Base-by-base conservation (phyloP, 1,139 yeast species). In the Nakaseomyces kungkrabaensis region DNA sequence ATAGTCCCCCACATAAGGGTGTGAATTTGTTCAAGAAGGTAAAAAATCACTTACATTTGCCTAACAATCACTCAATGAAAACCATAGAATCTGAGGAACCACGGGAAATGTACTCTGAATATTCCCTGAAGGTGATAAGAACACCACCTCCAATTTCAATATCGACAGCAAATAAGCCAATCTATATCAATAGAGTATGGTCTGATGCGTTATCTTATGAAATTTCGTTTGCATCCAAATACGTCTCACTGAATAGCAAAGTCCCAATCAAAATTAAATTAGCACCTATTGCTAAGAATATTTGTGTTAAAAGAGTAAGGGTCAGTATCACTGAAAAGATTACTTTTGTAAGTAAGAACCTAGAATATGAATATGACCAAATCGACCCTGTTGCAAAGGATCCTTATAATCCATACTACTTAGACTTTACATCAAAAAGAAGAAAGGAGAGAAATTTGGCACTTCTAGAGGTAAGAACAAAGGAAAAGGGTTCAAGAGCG, bases 171-270 rank as follows among this genome's bases (percentile, higher is more conserved):
- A 85, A 85, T 63, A 86, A 85, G 61, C 95, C 96, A 0, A 80
- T 89, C 26, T 85, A 82, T 62, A 88, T 89, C 37, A 85, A 85
- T 60, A 75, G 94, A 51, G 76, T 82, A 3, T 89, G 97, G 96
- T 85, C 85, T 58, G 83, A 86, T 54, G 68, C 94, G 0, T 70
- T 89, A 44, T 85, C 83, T 51, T 89, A 89, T 65, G 86, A 85
- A 57, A 78, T 89, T 32, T 78, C 89, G 0, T 76, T 88, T 52
- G 95, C 94, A 0, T 78, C 77, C 54, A 86, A 88, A 59, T 87
- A 78, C 66, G 80, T 88, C 7, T 74, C 90, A 0, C 71, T 89
- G 48, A 90, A 90, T 3, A 75, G 82, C 8, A 81, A 81, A 47
- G 62, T 78, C 10, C 75, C 79, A 5, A 66, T 81, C 29, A 82